phyloP scores from a whole-genome alignment of 495 filamentous ascomycete species.

The Penicillium bovifimosum region DNA sequence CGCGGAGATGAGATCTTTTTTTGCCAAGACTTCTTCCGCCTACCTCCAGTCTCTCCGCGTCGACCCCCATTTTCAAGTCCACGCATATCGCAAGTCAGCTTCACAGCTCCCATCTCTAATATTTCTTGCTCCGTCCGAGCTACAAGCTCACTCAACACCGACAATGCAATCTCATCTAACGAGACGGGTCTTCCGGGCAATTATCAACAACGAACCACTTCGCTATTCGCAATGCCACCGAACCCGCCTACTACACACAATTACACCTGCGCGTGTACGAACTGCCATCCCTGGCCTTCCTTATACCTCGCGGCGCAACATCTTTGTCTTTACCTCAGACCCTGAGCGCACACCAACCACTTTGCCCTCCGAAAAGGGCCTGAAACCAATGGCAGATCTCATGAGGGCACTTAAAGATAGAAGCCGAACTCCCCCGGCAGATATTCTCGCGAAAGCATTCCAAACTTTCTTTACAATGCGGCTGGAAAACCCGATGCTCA shows the following conservation, averaged over 20 bases:
- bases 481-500: slow-evolving; percentile 33
- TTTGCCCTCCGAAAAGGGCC: slow-evolving; percentile 36
- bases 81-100: not conserved
- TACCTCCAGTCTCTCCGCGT: slow-evolving; percentile 20
- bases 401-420: slow-evolving; percentile 30
- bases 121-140: not conserved
- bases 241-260: slow-evolving; percentile 31
- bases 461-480: slow-evolving; percentile 57
- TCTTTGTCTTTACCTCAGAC: slow-evolving; percentile 32
- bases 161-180: slow-evolving; percentile 81
- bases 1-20: slow-evolving; percentile 22
- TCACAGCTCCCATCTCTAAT: not conserved
- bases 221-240: slow-evolving; percentile 39
- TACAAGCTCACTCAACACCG: not conserved
- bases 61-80: slow-evolving; percentile 8
- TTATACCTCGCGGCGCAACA: slow-evolving; percentile 26
- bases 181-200: slow-evolving; percentile 63
- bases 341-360: slow-evolving; percentile 22
- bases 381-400: slow-evolving; percentile 42
- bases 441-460: slow-evolving; percentile 59
- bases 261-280: slow-evolving; percentile 26
- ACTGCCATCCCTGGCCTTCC: slow-evolving; percentile 8
- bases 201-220: slow-evolving; percentile 61
- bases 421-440: slow-evolving; percentile 50
- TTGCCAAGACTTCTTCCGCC: slow-evolving; percentile 30